A percentile compares a stretch with the other conserved stretches of the same genome.
phyloP scores from a whole-genome alignment of 1,284 basidiomycete genomes.

The Moesziomyces globuligerus region DNA sequence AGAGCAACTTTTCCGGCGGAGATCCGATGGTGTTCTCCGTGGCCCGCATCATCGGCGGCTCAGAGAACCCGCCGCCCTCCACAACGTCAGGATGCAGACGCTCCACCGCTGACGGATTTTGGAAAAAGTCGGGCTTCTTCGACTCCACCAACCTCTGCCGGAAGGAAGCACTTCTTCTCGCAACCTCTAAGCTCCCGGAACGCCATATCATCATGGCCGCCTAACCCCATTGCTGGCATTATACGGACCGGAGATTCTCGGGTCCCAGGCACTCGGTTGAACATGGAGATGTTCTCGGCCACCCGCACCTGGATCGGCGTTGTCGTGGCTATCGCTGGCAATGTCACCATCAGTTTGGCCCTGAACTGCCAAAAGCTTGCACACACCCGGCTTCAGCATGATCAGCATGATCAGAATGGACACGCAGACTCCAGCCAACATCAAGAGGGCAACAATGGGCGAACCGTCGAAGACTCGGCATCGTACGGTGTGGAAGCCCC shows the following conservation, averaged over 20 bases:
- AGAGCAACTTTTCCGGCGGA: too few species aligned
- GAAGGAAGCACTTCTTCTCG: too few species aligned
- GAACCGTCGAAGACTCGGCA: neutral
- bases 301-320: slow-evolving; percentile 75
- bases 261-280: neutral
- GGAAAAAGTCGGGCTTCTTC: too few species aligned
- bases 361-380: slow-evolving; percentile 84
- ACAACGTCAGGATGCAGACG: too few species aligned
- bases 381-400: slow-evolving; percentile 75
- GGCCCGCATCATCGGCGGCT: too few species aligned
- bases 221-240: neutral
- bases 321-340: slow-evolving; percentile 82
- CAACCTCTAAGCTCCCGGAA: too few species aligned
- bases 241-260: neutral
- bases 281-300: slow-evolving; percentile 15
- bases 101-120: too few species aligned
- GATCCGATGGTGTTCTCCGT: too few species aligned
- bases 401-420: slow-evolving; percentile 9
- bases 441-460: neutral
- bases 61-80: too few species aligned
- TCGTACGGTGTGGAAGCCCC: neutral
- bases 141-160: too few species aligned
- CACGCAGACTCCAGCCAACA: slow-evolving; percentile 46
- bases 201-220: neutral
- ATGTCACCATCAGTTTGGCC: slow-evolving; percentile 87